Percentiles rank a stretch among this genome's conserved stretches.
Evolutionary conservation across 495 filamentous ascomycete genomes (phyloP).

Genomic region (Astrothelium macrocarpum): DNA sequence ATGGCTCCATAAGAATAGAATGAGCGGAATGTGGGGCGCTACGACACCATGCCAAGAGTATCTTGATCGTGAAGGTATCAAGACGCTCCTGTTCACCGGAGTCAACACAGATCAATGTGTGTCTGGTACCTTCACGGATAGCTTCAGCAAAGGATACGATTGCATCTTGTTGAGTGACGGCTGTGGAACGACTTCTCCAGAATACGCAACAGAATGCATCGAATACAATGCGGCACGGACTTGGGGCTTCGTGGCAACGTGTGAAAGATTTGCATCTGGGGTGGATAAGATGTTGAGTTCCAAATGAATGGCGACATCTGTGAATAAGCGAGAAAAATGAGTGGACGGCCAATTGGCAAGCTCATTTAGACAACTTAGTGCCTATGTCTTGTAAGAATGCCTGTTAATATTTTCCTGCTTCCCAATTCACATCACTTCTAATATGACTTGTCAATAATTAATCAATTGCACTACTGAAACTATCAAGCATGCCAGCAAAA

Average conservation of each 20-base stretch:
- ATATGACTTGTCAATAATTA: too few relatives aligned
- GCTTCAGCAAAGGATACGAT: conserved; percentile 45
- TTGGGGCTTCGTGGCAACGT: conserved; percentile 36
- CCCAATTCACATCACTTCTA: too few relatives aligned
- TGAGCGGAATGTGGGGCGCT: conserved; percentile 45
- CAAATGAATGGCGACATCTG: neutral
- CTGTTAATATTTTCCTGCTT: neutral
- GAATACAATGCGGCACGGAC: conserved; percentile 37
- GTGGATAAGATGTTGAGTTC: conserved; percentile 16
- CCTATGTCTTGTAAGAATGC: neutral
- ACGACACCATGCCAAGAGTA: conserved; percentile 27
- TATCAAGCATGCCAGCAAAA: too few relatives aligned
- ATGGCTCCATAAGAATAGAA: conserved; percentile 47
- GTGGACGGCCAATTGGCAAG: neutral
- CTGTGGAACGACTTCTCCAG: conserved; percentile 41
- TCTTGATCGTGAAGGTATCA: conserved; percentile 35
- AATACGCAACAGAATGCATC: conserved; percentile 32
- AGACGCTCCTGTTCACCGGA: conserved; percentile 45
- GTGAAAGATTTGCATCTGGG: conserved; percentile 30
- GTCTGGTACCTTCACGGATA: conserved; percentile 44
- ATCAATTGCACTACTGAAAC: too few relatives aligned
- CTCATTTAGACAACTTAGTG: neutral
- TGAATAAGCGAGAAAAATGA: neutral
- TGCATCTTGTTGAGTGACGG: conserved; percentile 47
- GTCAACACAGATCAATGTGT: conserved; percentile 56